Percentiles rank a stretch among this genome's conserved stretches.
Evolutionary conservation across 371 early-diverging fungal genomes (phyloP).

Genomic region (Saksenaea vasiformis): DNA sequence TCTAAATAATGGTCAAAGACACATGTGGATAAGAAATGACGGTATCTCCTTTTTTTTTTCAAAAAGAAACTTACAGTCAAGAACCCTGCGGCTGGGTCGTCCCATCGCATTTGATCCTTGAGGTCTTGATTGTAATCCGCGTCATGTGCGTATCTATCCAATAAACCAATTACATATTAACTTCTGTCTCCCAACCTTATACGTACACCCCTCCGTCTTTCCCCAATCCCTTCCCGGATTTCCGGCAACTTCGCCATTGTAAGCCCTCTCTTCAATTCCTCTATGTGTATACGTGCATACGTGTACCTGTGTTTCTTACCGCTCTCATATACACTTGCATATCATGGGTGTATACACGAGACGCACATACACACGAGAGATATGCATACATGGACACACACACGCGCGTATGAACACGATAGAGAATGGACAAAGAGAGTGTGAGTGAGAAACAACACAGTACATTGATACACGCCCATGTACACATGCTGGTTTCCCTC

Average conservation of each 20-base stretch:
- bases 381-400: too few species aligned
- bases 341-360: too few species aligned
- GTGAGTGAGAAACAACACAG: too few species aligned
- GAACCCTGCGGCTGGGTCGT: slow-evolving; percentile 70
- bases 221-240: slow-evolving; percentile 3
- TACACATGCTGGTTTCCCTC: too few species aligned
- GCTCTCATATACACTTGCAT: too few species aligned
- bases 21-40: slow-evolving; percentile 2
- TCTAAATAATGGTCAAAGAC: slow-evolving; percentile 14
- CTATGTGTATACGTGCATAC: too few species aligned
- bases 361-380: too few species aligned
- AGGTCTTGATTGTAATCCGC: slow-evolving; percentile 63
- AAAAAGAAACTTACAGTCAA: slow-evolving; percentile 46
- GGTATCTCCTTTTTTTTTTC: slow-evolving; percentile 2
- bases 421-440: too few species aligned
- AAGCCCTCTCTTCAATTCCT: neutral
- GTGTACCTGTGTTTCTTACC: too few species aligned
- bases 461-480: too few species aligned
- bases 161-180: slow-evolving; percentile 10
- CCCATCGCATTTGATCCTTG: slow-evolving; percentile 63
- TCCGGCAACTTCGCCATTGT: slow-evolving; percentile 5
- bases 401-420: too few species aligned
- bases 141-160: slow-evolving; percentile 63
- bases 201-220: neutral
- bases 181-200: slow-evolving; percentile 7